Percentiles rank a stretch among this genome's conserved stretches.
Evolutionary conservation across 306 rosid genomes (phyloP).

Genomic region (Lathyrus tuberosus): DNA sequence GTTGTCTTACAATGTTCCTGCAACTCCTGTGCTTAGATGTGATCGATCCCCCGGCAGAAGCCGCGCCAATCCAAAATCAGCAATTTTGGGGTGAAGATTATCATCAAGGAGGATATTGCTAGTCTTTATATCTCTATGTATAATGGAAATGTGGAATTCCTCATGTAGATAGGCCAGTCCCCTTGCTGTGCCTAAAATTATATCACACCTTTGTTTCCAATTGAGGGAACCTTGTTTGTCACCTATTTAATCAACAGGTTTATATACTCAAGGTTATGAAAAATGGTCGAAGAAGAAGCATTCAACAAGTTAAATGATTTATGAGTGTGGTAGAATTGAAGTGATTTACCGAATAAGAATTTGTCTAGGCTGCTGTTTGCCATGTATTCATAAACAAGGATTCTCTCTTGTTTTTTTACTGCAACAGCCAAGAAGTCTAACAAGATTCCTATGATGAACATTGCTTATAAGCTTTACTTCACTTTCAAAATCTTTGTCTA

Average conservation of each 20-base stretch:
- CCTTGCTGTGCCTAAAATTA: constrained; percentile 63
- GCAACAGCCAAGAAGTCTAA: constrained; percentile 74
- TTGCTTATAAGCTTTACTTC: constrained; percentile 74
- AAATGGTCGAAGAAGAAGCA: neutral
- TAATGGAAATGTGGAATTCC: constrained; percentile 65
- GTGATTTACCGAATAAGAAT: constrained; percentile 61
- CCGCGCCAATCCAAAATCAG: too few relatives aligned
- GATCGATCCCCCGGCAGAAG: constrained; percentile 53
- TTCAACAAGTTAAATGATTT: neutral
- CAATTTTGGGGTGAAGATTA: too few relatives aligned
- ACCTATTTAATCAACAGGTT: constrained; percentile 39
- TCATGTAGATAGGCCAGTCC: constrained; percentile 74
- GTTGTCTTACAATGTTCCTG: constrained; percentile 70
- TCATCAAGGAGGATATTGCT: too few relatives aligned
- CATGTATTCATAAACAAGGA: constrained; percentile 74
- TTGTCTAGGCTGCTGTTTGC: constrained; percentile 64
- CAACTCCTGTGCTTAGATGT: constrained; percentile 71
- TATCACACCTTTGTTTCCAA: constrained; percentile 60
- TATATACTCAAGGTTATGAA: neutral
- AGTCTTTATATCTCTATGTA: too few relatives aligned
- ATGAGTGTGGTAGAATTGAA: neutral
- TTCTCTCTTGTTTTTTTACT: constrained; percentile 57
- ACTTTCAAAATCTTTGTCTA: constrained; percentile 57
- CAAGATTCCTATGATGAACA: constrained; percentile 68
- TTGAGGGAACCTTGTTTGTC: constrained; percentile 51